Conservation (phyloP, 2,329 filamentous ascomycete genomes). For the Ceratocystis harringtonii region DNA sequence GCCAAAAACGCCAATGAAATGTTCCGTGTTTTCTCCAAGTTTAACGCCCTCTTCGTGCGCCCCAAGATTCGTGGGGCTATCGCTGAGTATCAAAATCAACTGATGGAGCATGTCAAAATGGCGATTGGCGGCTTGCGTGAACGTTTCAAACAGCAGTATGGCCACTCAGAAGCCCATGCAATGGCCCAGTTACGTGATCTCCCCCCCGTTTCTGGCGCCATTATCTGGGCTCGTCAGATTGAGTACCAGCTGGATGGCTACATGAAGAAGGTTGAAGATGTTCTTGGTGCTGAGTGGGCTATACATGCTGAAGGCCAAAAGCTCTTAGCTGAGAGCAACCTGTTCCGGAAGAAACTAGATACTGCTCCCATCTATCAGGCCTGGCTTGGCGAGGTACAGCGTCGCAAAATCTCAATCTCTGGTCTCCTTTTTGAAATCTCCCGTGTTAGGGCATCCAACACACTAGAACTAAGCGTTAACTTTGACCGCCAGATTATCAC, state of each 20-base stretch:
- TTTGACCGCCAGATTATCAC: constrained; percentile 96
- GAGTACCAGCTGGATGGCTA: constrained; percentile 90
- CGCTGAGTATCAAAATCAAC: constrained; percentile 91
- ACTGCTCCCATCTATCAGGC: constrained; percentile 88
- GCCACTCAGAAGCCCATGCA: constrained; percentile 89
- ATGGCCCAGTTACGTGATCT: constrained; percentile 97
- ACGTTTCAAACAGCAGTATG: constrained; percentile 97
- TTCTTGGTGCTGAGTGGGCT: constrained; percentile 87
- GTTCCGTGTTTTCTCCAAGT: constrained; percentile 99
- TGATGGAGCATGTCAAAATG: constrained; percentile 95
- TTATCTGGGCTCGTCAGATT: constrained; percentile 95
- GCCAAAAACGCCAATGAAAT: constrained; percentile 98
- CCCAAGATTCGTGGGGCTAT: constrained; percentile 99
- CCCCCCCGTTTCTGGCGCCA: constrained; percentile 87
- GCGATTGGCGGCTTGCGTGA: constrained; percentile 89
- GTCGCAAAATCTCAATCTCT: constrained; percentile 78
- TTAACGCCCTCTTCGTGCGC: constrained; percentile 94
- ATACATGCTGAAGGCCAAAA: constrained; percentile 91
- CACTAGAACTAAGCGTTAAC: constrained; percentile 79
- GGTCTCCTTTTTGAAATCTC: constrained; percentile 83
- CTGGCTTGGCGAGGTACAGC: constrained; percentile 81
- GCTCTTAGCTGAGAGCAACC: constrained; percentile 73
- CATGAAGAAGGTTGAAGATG: constrained; percentile 98
- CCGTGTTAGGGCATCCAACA: constrained; percentile 75
- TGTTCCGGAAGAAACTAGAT: constrained; percentile 93